A percentile compares a stretch with the other conserved stretches of the same genome.
phyloP scores from a whole-genome alignment of 2,329 filamentous ascomycete genomes.

The Pseudofabraea citricarpa region DNA sequence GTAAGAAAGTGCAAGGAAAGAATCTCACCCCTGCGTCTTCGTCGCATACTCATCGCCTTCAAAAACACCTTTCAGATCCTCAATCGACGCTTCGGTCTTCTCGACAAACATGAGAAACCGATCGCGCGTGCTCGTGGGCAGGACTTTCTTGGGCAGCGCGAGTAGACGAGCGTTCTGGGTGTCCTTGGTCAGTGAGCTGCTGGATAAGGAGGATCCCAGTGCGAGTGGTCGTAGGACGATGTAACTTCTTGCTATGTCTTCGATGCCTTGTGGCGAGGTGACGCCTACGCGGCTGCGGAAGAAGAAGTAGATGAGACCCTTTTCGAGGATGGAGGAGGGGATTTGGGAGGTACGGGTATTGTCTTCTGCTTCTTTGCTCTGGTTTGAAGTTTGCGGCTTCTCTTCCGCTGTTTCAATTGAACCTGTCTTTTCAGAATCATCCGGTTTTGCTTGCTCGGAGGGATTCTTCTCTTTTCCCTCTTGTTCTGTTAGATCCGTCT shows the following conservation, averaged over 20 bases:
- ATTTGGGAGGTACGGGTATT: conserved; percentile 29
- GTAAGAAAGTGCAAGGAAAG: no score
- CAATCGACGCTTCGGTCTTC: conserved; percentile 60
- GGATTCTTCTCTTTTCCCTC: conserved; percentile 15
- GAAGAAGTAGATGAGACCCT: conserved; percentile 90
- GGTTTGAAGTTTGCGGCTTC: conserved; percentile 27
- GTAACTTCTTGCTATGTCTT: conserved; percentile 73
- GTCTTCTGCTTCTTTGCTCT: conserved; percentile 23
- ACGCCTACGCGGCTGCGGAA: conserved; percentile 72
- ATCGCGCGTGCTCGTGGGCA: conserved; percentile 65
- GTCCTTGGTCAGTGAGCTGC: conserved; percentile 42
- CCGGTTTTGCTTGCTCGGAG: conserved; percentile 19
- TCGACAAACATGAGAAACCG: conserved; percentile 81
- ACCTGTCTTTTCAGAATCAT: conserved; percentile 22
- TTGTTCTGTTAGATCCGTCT: conserved; percentile 18
- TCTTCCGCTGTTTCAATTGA: conserved; percentile 24
- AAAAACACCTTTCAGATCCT: conserved; percentile 69
- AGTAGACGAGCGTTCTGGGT: conserved; percentile 64
- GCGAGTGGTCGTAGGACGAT: conserved; percentile 73
- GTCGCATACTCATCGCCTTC: conserved; percentile 65
- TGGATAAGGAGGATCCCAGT: conserved; percentile 60
- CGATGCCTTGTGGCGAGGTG: conserved; percentile 61
- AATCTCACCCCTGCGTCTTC: conserved; percentile 58
- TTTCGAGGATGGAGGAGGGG: conserved; percentile 65
- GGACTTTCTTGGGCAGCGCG: conserved; percentile 77